A percentile compares a stretch with the other conserved stretches of the same genome.
Conservation (phyloP, 345 rosid genomes). For the Citrus trifoliata region DNA sequence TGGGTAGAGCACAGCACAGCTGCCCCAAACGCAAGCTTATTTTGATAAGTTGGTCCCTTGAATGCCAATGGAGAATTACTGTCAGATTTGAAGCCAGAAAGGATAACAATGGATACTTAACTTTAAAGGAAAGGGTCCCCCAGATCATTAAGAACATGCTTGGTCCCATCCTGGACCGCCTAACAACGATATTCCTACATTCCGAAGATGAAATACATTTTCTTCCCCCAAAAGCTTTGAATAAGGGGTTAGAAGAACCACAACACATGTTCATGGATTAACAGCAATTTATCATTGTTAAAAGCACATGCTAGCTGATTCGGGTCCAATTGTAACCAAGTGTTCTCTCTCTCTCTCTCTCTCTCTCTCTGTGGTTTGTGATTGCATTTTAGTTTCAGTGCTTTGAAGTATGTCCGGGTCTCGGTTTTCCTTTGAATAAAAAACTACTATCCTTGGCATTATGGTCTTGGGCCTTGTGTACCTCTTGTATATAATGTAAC, state of each 20-base stretch:
- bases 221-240: conserved; percentile 7
- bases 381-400: not conserved
- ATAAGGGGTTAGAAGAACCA: conserved; percentile 13
- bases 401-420: not conserved
- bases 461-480: not conserved
- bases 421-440: not conserved
- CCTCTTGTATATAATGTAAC: not conserved
- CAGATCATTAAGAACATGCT: not conserved
- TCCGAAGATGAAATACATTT: not conserved
- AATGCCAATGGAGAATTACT: not conserved
- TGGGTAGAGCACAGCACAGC: no score
- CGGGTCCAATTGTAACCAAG: not conserved
- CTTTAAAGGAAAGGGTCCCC: no score
- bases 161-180: conserved; percentile 14
- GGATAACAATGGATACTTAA: not conserved
- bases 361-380: not conserved
- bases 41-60: not conserved
- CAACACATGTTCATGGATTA: conserved; percentile 1
- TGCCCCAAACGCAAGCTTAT: no score
- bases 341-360: not conserved
- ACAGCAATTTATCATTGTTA: not conserved
- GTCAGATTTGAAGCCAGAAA: not conserved
- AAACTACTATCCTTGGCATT: not conserved
- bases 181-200: not conserved
- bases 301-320: not conserved